Evolutionary conservation across 2,329 filamentous ascomycete genomes (phyloP).

Genomic region (Ascomycota sp.): DNA sequence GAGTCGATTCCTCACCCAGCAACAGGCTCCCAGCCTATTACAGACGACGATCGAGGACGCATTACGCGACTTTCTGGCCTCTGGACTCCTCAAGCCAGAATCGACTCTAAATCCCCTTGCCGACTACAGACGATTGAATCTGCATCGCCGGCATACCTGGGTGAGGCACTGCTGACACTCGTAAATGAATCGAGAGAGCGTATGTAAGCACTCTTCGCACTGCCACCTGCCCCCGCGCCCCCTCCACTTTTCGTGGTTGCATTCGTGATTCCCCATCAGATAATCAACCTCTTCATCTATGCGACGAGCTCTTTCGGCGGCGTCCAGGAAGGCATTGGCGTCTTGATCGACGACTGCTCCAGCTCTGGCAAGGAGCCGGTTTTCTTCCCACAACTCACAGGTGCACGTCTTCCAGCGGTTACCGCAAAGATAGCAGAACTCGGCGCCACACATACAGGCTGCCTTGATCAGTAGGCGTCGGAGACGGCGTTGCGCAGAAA

Average conservation of each 20-base stretch:
- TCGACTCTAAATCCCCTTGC: no score
- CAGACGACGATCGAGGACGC: no score
- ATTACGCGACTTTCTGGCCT: no score
- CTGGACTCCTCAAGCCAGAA: no score
- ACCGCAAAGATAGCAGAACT: constrained; percentile 28
- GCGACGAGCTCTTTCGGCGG: background rate
- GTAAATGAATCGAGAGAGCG: constrained; percentile 19
- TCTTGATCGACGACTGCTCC: constrained; percentile 10
- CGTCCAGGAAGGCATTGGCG: background rate
- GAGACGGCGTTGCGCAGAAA: background rate
- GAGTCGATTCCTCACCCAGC: no score
- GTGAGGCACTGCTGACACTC: constrained; percentile 23
- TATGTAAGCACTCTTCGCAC: constrained; percentile 22
- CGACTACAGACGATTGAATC: constrained; percentile 18
- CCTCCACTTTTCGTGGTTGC: constrained; percentile 16
- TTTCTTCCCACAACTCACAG: constrained; percentile 17
- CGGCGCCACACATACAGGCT: constrained; percentile 21
- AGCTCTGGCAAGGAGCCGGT: constrained; percentile 11
- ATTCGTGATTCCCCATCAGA: constrained; percentile 15
- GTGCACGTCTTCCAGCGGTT: constrained; percentile 18
- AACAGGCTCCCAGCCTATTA: no score
- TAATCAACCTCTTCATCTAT: constrained; percentile 1
- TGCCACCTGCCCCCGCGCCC: constrained; percentile 10
- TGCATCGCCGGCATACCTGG: constrained; percentile 22
- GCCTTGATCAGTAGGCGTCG: background rate